A percentile compares a stretch with the other conserved stretches of the same genome.
These are phyloP conservation scores for Penicillium soppii DNA, from an alignment of 495 filamentous ascomycete genomes.

Conservation along the genomic window DNA sequence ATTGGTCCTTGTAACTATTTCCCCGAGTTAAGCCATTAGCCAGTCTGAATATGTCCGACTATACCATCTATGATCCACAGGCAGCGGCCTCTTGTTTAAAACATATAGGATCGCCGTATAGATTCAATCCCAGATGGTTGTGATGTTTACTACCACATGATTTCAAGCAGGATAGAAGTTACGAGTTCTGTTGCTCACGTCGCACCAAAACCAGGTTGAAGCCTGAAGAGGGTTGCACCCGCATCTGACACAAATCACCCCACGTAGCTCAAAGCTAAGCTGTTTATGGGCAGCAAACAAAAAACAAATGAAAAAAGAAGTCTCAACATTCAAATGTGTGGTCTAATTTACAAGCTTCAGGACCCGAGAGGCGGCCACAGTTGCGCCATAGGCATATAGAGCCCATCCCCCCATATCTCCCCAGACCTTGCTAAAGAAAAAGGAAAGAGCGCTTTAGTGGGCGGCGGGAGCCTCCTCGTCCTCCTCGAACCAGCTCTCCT, in stretches of 20 bases:
- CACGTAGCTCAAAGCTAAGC: not conserved
- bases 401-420: conserved; percentile 30
- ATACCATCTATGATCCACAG: too few relatives aligned
- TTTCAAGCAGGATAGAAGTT: not conserved
- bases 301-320: conserved; percentile 19
- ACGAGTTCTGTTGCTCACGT: too few relatives aligned
- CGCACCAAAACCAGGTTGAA: not conserved
- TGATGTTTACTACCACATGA: too few relatives aligned
- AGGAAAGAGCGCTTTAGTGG: conserved; percentile 37
- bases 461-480: conserved; percentile 54
- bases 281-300: too few relatives aligned
- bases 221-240: not conserved
- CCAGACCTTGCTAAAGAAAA: conserved; percentile 31
- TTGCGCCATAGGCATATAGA: conserved; percentile 22
- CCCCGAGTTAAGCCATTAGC: too few relatives aligned
- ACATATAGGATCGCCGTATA: too few relatives aligned
- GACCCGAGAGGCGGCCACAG: conserved; percentile 34
- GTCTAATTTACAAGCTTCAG: conserved; percentile 50
- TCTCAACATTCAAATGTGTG: conserved; percentile 39
- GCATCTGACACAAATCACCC: not conserved
- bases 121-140: too few relatives aligned
- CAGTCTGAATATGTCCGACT: too few relatives aligned
- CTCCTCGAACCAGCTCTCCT: conserved; percentile 75
- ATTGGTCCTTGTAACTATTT: too few relatives aligned
- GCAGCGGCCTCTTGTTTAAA: too few relatives aligned